phyloP scores from a whole-genome alignment of 2,329 filamentous ascomycete species.

The Epichloe aotearoae region DNA sequence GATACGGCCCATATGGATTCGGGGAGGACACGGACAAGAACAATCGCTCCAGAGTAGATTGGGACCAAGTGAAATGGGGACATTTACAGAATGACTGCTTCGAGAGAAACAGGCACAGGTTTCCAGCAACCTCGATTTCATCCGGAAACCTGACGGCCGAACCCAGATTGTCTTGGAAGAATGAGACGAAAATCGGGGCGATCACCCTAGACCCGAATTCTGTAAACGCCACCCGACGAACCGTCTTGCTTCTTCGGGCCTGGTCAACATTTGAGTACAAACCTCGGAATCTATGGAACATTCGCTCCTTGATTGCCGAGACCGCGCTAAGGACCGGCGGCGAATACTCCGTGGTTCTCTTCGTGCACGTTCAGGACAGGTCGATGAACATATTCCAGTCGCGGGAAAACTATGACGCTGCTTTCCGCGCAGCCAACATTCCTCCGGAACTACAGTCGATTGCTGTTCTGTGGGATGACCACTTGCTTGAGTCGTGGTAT shows the following conservation, averaged over 20 bases:
- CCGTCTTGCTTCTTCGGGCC: conserved; percentile 13
- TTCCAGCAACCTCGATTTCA: background rate
- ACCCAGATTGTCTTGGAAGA: background rate
- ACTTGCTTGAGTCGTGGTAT: conserved; percentile 54
- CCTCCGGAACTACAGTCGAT: conserved; percentile 56
- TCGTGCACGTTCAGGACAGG: conserved; percentile 48
- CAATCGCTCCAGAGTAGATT: conserved; percentile 15
- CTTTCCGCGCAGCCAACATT: conserved; percentile 33
- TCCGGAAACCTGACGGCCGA: background rate
- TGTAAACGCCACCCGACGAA: conserved; percentile 13
- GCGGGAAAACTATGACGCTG: conserved; percentile 37
- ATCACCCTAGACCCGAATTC: background rate
- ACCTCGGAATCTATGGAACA: conserved; percentile 44
- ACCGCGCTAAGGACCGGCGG: conserved; percentile 45
- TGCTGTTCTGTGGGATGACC: conserved; percentile 56
- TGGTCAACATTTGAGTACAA: conserved; percentile 41
- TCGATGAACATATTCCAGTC: conserved; percentile 42
- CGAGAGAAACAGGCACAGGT: background rate
- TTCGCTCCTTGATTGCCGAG: conserved; percentile 53
- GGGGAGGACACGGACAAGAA: conserved; percentile 14
- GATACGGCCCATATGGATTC: conserved; percentile 17
- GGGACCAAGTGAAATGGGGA: conserved; percentile 11
- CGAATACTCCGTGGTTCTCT: conserved; percentile 49
- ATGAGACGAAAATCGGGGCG: background rate
- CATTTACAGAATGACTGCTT: background rate